phyloP scores from a whole-genome alignment of 352 stramenopile genomes.

The Globisporangium alternatum region DNA sequence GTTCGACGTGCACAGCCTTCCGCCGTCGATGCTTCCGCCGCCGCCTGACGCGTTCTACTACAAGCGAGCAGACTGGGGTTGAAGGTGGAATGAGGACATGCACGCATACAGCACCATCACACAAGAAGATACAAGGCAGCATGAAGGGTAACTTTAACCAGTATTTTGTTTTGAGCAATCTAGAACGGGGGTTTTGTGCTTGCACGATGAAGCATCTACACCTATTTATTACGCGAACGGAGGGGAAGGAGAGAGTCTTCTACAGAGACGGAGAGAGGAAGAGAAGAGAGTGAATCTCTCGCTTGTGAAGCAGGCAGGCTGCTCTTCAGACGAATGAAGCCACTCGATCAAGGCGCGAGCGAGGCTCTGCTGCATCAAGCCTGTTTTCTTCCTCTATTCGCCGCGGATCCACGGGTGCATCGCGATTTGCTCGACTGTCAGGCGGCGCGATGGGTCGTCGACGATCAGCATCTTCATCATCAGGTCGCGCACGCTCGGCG shows the following conservation, averaged over 20 bases:
- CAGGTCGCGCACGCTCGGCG: constrained; percentile 64
- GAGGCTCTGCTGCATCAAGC: background rate
- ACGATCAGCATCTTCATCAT: constrained; percentile 80
- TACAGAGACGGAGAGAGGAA: background rate
- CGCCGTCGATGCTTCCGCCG: constrained; percentile 73
- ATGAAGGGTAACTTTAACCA: constrained; percentile 9
- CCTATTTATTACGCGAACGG: constrained; percentile 28
- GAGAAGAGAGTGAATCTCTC: background rate
- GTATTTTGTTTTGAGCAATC: constrained; percentile 18
- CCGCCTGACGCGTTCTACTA: constrained; percentile 47
- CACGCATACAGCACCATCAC: background rate
- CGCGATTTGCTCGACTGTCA: constrained; percentile 83
- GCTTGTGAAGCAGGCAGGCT: background rate
- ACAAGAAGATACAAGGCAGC: background rate
- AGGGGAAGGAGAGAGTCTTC: background rate
- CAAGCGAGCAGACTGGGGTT: constrained; percentile 58
- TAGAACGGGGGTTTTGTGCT: constrained; percentile 21
- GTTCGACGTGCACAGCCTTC: constrained; percentile 30
- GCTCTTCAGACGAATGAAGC: background rate
- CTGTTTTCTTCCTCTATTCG: constrained; percentile 29
- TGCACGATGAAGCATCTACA: constrained; percentile 28
- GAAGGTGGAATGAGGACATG: background rate
- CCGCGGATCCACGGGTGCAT: constrained; percentile 80
- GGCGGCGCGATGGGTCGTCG: constrained; percentile 64
- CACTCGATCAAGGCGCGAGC: background rate